phyloP scores from a whole-genome alignment of 1,284 basidiomycete species.

The Cryptococcus floricola region DNA sequence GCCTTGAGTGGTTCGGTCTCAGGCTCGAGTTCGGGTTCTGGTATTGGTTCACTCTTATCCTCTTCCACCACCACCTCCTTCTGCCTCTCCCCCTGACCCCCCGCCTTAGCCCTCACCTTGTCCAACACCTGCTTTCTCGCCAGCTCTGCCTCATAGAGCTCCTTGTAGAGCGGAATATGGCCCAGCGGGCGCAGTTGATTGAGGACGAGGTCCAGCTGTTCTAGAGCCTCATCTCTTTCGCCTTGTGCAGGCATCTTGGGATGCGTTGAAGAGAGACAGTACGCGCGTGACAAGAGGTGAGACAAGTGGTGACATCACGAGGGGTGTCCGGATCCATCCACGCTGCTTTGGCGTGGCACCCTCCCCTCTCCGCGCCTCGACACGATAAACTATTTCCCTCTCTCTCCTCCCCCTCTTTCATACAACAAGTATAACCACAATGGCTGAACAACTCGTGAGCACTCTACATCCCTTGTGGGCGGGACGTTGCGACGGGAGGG shows the following conservation, averaged over 20 bases:
- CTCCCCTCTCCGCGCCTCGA: too few relatives aligned
- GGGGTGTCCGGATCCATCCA: too few relatives aligned
- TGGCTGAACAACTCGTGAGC: constrained; percentile 69
- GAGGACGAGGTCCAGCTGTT: neutral
- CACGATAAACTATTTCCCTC: neutral
- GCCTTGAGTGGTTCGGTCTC: too few relatives aligned
- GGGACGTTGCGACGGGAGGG: too few relatives aligned
- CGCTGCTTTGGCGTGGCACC: too few relatives aligned
- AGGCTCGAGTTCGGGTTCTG: too few relatives aligned
- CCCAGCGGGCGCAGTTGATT: neutral
- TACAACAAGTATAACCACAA: constrained; percentile 33
- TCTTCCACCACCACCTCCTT: too few relatives aligned
- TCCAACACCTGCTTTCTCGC: neutral
- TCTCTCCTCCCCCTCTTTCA: neutral
- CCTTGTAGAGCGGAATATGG: neutral
- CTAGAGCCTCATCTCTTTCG: neutral
- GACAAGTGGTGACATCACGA: too few relatives aligned
- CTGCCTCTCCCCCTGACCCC: too few relatives aligned
- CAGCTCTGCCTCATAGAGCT: neutral
- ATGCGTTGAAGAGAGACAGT: neutral
- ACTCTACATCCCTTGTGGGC: too few relatives aligned
- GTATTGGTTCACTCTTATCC: too few relatives aligned
- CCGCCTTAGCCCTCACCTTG: neutral
- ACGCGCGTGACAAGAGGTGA: neutral
- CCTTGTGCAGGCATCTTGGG: neutral